phyloP scores from a whole-genome alignment of 768 basidiomycete species.

The Tylopilus balloui region DNA sequence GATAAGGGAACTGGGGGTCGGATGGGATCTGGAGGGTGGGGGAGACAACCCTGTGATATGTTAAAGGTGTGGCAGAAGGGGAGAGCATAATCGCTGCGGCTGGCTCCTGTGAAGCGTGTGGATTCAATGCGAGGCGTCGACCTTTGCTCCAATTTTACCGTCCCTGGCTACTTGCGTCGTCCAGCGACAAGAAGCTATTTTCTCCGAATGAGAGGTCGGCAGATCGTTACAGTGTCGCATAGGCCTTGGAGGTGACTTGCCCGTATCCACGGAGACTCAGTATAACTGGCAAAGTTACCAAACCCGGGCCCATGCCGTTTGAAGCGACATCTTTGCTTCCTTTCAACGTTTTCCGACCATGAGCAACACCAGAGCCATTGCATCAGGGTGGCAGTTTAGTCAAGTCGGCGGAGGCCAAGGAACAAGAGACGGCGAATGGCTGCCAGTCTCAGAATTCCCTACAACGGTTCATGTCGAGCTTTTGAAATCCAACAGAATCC shows the following conservation, averaged over 20 bases:
- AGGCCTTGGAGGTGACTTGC: neutral
- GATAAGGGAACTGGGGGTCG: constrained; percentile 43
- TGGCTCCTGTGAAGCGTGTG: constrained; percentile 3
- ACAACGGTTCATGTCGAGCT: constrained; percentile 88
- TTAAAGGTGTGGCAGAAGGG: constrained; percentile 42
- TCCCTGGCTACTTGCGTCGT: neutral
- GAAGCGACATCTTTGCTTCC: neutral
- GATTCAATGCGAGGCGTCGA: no score
- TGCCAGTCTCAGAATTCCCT: constrained; percentile 60
- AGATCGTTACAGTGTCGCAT: no score
- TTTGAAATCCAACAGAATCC: constrained; percentile 64
- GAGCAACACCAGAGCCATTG: constrained; percentile 28
- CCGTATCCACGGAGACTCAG: neutral
- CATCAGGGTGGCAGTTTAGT: constrained; percentile 60
- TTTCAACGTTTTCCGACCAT: constrained; percentile 8
- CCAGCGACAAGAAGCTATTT: neutral
- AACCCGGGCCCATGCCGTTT: no score
- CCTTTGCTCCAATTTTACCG: neutral
- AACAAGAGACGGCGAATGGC: constrained; percentile 63
- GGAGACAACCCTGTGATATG: constrained; percentile 66
- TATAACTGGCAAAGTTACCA: constrained; percentile 5
- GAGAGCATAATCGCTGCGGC: constrained; percentile 42
- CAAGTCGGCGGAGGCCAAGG: constrained; percentile 60
- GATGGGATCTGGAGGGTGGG: constrained; percentile 52
- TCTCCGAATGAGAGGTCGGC: neutral